Conservation (phyloP, 805 yeast genomes). For the Nakazawaea populi region DNA sequence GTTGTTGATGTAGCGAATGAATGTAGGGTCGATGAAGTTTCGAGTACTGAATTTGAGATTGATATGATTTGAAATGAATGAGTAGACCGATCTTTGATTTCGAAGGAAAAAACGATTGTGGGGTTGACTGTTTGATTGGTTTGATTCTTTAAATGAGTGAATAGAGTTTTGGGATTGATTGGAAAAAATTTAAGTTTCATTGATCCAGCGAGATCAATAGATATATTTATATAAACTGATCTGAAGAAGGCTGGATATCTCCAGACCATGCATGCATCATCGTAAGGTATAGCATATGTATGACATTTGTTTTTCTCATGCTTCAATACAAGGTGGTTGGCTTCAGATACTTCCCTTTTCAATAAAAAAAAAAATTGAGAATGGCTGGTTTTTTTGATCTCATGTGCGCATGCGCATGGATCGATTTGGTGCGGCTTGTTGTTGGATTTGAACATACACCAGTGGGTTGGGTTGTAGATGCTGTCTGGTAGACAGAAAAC, state of each 20-base stretch:
- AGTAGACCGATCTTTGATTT: not conserved
- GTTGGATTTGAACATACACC: not conserved
- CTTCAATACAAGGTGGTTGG: not conserved
- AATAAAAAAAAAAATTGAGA: not conserved
- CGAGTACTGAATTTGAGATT: not conserved
- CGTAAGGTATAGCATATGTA: not conserved
- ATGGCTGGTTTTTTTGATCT: conserved; percentile 5
- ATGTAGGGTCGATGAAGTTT: not conserved
- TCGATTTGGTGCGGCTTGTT: not conserved
- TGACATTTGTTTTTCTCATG: not conserved
- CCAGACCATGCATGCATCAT: not conserved
- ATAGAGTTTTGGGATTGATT: not conserved
- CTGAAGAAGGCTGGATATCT: conserved; percentile 3
- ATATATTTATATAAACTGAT: not conserved
- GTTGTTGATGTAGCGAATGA: not conserved
- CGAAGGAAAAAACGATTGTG: not conserved
- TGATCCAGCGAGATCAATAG: conserved; percentile 3
- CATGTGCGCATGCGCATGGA: not conserved
- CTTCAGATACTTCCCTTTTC: not conserved
- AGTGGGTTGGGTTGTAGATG: not conserved
- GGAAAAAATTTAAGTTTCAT: not conserved
- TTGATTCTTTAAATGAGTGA: not conserved
- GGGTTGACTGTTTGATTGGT: not conserved
- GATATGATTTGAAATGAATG: conserved; percentile 1
- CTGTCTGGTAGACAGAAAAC: no score